Conservation (phyloP, 1,284 basidiomycete species). For the Fomitopsis pinicola region DNA sequence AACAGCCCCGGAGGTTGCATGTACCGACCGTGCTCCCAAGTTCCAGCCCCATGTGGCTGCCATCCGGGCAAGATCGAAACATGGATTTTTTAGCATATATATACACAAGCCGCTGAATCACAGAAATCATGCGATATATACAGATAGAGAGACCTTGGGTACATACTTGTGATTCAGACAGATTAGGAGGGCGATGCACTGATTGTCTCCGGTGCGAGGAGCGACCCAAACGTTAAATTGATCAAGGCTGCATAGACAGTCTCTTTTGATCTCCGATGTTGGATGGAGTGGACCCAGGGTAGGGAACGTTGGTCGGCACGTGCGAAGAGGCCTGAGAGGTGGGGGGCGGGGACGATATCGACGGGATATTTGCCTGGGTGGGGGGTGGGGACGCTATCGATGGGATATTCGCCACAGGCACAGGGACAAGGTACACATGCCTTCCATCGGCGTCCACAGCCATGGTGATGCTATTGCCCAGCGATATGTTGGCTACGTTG, state of each 20-base stretch:
- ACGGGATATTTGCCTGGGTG: background rate
- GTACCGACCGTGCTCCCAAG: background rate
- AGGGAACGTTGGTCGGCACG: conserved; percentile 9
- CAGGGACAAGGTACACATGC: background rate
- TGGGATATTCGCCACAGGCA: background rate
- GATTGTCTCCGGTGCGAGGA: background rate
- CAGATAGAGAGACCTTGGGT: background rate
- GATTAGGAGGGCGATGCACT: background rate
- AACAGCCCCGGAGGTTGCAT: background rate
- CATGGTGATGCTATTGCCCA: background rate
- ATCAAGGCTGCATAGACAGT: background rate
- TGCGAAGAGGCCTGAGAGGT: conserved; percentile 12
- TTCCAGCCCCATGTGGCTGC: background rate
- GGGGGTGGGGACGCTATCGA: background rate
- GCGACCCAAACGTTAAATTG: background rate
- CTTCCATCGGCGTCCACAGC: background rate
- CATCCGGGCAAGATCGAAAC: background rate
- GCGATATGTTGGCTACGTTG: background rate
- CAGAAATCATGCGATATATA: background rate
- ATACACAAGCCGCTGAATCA: background rate
- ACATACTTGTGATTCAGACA: background rate
- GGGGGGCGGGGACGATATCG: background rate
- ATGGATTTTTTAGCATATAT: background rate
- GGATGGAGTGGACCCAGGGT: background rate
- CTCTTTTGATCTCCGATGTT: background rate